phyloP scores from a whole-genome alignment of 1,284 basidiomycete species.

The Puccinia triticina region DNA sequence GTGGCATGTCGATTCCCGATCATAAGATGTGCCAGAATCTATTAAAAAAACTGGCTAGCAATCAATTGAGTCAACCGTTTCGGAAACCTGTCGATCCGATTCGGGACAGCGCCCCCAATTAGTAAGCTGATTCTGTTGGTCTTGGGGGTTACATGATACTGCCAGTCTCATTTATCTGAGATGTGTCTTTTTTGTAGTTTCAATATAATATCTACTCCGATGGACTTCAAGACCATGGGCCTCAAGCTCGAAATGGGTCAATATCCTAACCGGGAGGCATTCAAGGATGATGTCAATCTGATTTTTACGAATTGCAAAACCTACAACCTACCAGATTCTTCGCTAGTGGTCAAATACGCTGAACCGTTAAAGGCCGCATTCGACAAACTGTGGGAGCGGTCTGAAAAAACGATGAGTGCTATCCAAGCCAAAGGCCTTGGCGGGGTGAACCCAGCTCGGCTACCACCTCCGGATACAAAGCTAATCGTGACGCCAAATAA shows the following conservation, averaged over 20 bases:
- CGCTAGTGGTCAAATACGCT: constrained; percentile 73
- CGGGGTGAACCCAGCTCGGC: constrained; percentile 34
- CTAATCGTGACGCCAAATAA: constrained; percentile 7
- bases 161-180: constrained; percentile 35
- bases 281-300: constrained; percentile 82
- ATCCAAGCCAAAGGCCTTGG: constrained; percentile 58
- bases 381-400: constrained; percentile 71
- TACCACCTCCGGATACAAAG: constrained; percentile 22
- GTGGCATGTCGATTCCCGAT: constrained; percentile 80
- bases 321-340: constrained; percentile 69
- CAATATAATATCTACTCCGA: constrained; percentile 84
- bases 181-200: constrained; percentile 68
- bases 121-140: constrained; percentile 68
- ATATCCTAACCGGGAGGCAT: constrained; percentile 80
- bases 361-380: constrained; percentile 78
- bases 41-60: constrained; percentile 73
- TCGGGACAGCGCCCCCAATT: constrained; percentile 74
- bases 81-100: constrained; percentile 46
- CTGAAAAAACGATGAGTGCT: constrained; percentile 57
- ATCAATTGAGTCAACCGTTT: constrained; percentile 56
- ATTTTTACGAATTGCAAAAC: constrained; percentile 85
- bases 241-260: constrained; percentile 81
- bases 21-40: constrained; percentile 77
- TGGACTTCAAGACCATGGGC: constrained; percentile 88
- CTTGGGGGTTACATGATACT: not conserved